Evolutionary conservation across 805 yeast species (phyloP).

Genomic region (Suhomyces canberraensis): DNA sequence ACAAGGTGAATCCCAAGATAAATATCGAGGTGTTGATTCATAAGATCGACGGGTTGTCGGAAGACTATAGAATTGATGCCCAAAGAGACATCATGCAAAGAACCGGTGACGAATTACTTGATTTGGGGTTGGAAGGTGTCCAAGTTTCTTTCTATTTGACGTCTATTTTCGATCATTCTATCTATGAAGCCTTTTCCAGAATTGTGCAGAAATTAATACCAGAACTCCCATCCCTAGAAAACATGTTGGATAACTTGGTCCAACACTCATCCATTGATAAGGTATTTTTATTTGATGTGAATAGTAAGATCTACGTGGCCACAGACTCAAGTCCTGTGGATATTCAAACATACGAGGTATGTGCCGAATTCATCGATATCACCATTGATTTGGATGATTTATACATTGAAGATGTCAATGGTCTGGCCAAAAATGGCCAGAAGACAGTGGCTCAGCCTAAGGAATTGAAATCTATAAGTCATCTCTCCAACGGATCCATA

Average conservation of each 20-base stretch:
- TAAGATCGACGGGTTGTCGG: constrained; percentile 92
- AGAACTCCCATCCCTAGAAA: constrained; percentile 84
- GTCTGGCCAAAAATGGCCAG: constrained; percentile 9
- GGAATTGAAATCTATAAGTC: constrained; percentile 65
- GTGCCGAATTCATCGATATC: constrained; percentile 95
- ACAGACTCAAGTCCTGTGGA: constrained; percentile 96
- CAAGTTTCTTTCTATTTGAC: constrained; percentile 89
- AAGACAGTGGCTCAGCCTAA: constrained; percentile 12
- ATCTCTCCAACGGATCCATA: constrained; percentile 77
- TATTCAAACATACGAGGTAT: constrained; percentile 91
- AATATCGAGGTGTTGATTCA: constrained; percentile 92
- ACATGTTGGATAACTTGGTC: constrained; percentile 81
- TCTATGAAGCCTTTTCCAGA: constrained; percentile 91
- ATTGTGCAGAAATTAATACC: constrained; percentile 89
- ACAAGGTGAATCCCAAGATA: constrained; percentile 76
- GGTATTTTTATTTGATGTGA: constrained; percentile 86
- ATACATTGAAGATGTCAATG: constrained; percentile 40
- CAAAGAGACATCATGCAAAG: constrained; percentile 96
- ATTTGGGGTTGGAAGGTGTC: constrained; percentile 86
- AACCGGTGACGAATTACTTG: constrained; percentile 87
- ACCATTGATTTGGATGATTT: constrained; percentile 82
- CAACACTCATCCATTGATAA: constrained; percentile 90
- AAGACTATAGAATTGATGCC: constrained; percentile 90
- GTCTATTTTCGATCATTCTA: constrained; percentile 91
- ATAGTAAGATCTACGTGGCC: constrained; percentile 90